Base-by-base conservation (phyloP, 768 basidiomycete genomes). In the Leucosporidium yakuticum region DNA sequence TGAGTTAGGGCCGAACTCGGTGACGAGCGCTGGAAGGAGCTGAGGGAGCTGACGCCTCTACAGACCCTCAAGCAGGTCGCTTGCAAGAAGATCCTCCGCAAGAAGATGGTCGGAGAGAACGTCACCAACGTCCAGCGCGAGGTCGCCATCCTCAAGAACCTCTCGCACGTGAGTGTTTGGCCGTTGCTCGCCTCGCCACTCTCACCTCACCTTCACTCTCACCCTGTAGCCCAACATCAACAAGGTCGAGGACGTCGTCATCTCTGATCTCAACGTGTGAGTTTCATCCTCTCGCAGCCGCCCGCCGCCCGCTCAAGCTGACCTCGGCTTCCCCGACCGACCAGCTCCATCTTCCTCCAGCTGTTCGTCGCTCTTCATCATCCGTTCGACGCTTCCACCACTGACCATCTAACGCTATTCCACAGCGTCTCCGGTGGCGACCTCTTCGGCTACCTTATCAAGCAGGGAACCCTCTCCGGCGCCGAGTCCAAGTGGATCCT, bases 351-450 rank as follows among this genome's bases (percentile, higher is more conserved):
- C 61, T 71, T 71, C 55, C 67, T 71, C 21, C 61, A 71, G 49
- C 64, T 71, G 70, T 71, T 0, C 29, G 65, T 44, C 44, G 7
- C 27, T 32, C 54, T 15, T 1, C 51, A 2, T 49, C 32, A 21
- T 58, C 56, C 4, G 19, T 8, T 23, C 14, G 3, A 34, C 5
- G 23, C 9, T 12, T 58, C 34, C 32, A 12, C 15, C 1, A 14
- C 31, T 19, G 31, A 17, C 17, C 4, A 4, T 23, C 1, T 5
- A n/a, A 29, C 51, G 4, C 56, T 27, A n/a, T 47, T 20, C 23
- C n/a, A 25, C 50, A 71, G 70, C 23, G 64, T 71, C 7, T 60
- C 67, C 9, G 70, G 70, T 23, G 70, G 70, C 27, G 70, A 71
- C 44, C 67, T 71, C 47, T 68, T 68, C 64, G 56, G 64, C 4